These are phyloP conservation scores for Myrmaecium sp. DNA, from an alignment of 2,329 filamentous ascomycete species.

Conservation along the genomic window DNA sequence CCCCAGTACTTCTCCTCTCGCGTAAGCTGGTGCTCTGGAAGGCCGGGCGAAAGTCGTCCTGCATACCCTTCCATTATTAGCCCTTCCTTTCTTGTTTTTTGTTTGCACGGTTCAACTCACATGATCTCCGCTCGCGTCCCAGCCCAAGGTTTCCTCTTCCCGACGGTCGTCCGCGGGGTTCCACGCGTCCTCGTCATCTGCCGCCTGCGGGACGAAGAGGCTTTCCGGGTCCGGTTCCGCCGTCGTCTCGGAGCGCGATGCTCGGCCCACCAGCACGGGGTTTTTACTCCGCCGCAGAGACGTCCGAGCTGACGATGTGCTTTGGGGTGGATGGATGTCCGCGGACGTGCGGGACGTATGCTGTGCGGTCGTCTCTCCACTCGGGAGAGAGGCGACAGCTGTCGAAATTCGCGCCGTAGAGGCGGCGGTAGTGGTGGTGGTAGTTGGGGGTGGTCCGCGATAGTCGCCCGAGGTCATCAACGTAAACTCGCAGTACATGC, in stretches of 20 bases:
- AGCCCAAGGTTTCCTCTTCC: constrained; percentile 50
- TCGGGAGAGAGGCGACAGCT: constrained; percentile 8
- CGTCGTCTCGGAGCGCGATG: constrained; percentile 6
- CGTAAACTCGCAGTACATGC: constrained; percentile 58
- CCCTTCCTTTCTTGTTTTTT: not conserved
- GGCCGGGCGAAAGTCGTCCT: constrained; percentile 23
- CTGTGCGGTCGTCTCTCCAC: constrained; percentile 8
- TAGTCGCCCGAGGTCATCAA: constrained; percentile 65
- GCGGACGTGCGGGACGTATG: constrained; percentile 5
- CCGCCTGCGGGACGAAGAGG: constrained; percentile 46
- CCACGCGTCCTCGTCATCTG: constrained; percentile 54
- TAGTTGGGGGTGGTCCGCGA: constrained; percentile 20
- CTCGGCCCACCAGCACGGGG: constrained; percentile 13
- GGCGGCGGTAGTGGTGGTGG: constrained; percentile 22
- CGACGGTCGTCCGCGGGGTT: constrained; percentile 52
- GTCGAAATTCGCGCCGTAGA: constrained; percentile 15
- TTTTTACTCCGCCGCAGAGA: constrained; percentile 13
- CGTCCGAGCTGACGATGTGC: constrained; percentile 14
- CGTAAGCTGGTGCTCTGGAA: constrained; percentile 23
- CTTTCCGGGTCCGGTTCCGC: constrained; percentile 44
- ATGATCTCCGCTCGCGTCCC: constrained; percentile 52
- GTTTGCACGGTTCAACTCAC: constrained; percentile 25
- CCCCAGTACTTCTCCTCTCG: constrained; percentile 8
- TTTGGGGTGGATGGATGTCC: constrained; percentile 26
- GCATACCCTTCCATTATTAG: constrained; percentile 4